Evolutionary conservation across 2,329 filamentous ascomycete genomes (phyloP).

Genomic region (Trichoderma atroviride): DNA sequence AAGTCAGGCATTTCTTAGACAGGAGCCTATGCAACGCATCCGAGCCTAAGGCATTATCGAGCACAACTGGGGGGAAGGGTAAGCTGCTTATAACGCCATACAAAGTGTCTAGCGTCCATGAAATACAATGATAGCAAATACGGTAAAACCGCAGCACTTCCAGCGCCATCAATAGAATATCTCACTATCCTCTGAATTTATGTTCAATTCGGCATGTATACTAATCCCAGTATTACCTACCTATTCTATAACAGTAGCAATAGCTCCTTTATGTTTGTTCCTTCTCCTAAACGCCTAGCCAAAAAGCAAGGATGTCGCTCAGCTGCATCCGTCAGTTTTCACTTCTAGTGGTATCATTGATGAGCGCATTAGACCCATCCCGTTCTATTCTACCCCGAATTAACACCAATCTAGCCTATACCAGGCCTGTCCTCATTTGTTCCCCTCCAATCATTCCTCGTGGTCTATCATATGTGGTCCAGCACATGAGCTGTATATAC

Average conservation of each 20-base stretch:
- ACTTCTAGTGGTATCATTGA: conserved; percentile 15
- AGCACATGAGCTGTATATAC: conserved; percentile 27
- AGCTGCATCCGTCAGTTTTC: conserved; percentile 22
- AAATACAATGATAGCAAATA: background rate
- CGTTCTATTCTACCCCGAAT: background rate
- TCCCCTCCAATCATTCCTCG: conserved; percentile 11
- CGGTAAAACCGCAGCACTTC: background rate
- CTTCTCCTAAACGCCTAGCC: background rate
- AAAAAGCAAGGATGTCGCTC: conserved; percentile 1
- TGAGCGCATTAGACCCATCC: conserved; percentile 6
- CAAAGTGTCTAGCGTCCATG: background rate
- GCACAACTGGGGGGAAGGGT: background rate
- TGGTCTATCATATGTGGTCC: conserved; percentile 26
- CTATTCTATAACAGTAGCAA: background rate
- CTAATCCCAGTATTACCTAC: background rate
- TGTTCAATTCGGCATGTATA: background rate
- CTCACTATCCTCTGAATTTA: background rate
- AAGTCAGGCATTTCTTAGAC: background rate
- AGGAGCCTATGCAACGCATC: background rate
- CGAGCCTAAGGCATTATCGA: conserved; percentile 10
- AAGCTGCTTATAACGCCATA: background rate
- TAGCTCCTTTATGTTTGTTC: background rate
- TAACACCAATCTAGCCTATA: conserved; percentile 8
- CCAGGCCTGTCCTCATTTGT: conserved; percentile 19
- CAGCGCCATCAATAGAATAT: background rate